phyloP scores from a whole-genome alignment of 2,329 filamentous ascomycete species.

The Ophiostoma triangulosporum region DNA sequence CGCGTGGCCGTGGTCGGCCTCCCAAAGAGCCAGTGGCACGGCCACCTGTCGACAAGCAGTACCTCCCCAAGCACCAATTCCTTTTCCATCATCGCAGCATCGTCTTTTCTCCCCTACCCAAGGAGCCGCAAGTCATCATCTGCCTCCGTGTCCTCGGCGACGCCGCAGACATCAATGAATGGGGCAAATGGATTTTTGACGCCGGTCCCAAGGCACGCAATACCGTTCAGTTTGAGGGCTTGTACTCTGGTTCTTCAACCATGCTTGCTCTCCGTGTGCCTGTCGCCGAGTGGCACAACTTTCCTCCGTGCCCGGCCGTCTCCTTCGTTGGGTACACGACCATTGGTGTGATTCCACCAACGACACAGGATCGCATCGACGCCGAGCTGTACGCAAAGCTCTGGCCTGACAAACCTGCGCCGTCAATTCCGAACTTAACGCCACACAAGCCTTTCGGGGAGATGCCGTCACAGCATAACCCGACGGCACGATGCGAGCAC shows the following conservation, averaged over 20 bases:
- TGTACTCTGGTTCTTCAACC: conserved; percentile 12
- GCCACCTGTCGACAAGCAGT: conserved; percentile 1
- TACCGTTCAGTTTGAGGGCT: conserved; percentile 11
- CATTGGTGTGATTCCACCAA: conserved; percentile 7
- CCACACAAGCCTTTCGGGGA: too few species aligned
- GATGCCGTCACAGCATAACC: too few species aligned
- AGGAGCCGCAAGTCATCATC: conserved; percentile 12
- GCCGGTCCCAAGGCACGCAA: conserved; percentile 6
- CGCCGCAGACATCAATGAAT: conserved; percentile 8
- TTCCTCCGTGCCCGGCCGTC: conserved; percentile 11
- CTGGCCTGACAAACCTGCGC: conserved; percentile 4
- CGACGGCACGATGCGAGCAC: background rate
- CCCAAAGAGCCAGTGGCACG: conserved; percentile 9
- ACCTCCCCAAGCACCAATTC: conserved; percentile 12
- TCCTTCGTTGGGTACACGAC: conserved; percentile 13
- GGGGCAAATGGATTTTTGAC: conserved; percentile 14
- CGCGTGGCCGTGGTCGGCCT: conserved; percentile 10
- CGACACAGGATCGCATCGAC: conserved; percentile 8
- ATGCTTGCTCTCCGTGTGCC: conserved; percentile 13
- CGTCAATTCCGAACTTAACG: background rate
- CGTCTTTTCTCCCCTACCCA: conserved; percentile 8
- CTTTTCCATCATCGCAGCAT: conserved; percentile 11
- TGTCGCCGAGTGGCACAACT: conserved; percentile 8
- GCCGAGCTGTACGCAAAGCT: conserved; percentile 10
- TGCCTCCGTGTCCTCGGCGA: conserved; percentile 12